These are phyloP conservation scores for Galium porrigens DNA, from an alignment of 305 asterid species.

Conservation along the genomic window DNA sequence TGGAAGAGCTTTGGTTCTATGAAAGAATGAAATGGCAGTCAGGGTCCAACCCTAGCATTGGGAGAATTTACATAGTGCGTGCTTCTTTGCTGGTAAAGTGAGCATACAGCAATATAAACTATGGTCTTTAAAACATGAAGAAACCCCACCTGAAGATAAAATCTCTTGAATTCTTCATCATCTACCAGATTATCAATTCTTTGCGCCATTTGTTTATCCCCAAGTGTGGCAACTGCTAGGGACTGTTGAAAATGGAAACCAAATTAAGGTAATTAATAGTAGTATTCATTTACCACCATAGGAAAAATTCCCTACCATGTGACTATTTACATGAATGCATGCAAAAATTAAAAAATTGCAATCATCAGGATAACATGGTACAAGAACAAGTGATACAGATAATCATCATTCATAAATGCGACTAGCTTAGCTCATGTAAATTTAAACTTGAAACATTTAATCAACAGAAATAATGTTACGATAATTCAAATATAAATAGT, in stretches of 20 bases:
- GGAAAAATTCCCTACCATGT: not conserved
- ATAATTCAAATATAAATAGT: not conserved
- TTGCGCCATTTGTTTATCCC: constrained; percentile 93
- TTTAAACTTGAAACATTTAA: not conserved
- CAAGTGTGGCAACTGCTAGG: constrained; percentile 88
- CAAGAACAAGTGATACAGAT: not conserved
- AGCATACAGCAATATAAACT: constrained; percentile 16
- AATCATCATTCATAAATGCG: not conserved
- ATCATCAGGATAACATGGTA: not conserved
- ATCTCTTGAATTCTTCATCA: constrained; percentile 88
- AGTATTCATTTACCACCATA: constrained; percentile 5
- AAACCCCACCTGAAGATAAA: constrained; percentile 80
- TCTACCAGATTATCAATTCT: constrained; percentile 82
- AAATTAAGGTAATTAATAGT: constrained; percentile 11
- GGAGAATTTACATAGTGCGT: not conserved
- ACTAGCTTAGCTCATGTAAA: not conserved
- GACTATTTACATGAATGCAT: not conserved
- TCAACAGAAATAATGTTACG: not conserved
- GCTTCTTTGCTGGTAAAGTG: constrained; percentile 3
- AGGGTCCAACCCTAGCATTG: not conserved
- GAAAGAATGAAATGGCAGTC: not conserved
- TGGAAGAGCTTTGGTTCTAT: not conserved
- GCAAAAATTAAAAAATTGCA: not conserved
- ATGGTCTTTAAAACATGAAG: constrained; percentile 1
- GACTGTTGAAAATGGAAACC: constrained; percentile 32